Percentiles rank a stretch among this genome's conserved stretches.
Evolutionary conservation across 192 early-diverging fungal species (phyloP).

Genomic region (Cladochytrium replicatum): DNA sequence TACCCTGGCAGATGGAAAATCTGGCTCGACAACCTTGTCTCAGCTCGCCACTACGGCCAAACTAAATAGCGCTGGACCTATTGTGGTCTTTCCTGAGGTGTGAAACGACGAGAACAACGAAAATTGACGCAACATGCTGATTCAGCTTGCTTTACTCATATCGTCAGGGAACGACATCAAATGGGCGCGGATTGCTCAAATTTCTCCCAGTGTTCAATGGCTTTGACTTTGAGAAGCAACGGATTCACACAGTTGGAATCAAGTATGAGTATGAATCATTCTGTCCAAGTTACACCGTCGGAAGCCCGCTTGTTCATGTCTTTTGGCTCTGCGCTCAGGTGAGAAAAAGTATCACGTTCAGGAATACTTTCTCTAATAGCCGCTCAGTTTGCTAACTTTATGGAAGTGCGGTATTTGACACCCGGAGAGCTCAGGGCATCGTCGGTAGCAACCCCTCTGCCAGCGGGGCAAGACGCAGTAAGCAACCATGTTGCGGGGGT

Average conservation of each 20-base stretch:
- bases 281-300: conserved; percentile 56
- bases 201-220: conserved; percentile 63
- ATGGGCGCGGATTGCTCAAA: conserved; percentile 75
- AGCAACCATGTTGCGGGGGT: conserved; percentile 45
- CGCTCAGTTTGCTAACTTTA: conserved; percentile 31
- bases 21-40: too few relatives aligned
- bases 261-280: conserved; percentile 53
- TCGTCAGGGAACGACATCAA: conserved; percentile 64
- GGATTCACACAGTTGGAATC: conserved; percentile 50
- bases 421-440: conserved; percentile 34
- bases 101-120: conserved; percentile 14
- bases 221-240: conserved; percentile 41
- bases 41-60: too few relatives aligned
- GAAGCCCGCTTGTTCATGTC: conserved; percentile 37
- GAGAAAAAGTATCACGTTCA: too few relatives aligned
- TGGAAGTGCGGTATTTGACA: conserved; percentile 37
- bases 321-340: conserved; percentile 52
- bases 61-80: too few relatives aligned
- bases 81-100: conserved; percentile 63
- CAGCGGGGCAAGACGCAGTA: conserved; percentile 40
- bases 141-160: conserved; percentile 19
- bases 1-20: too few relatives aligned
- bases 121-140: conserved; percentile 15
- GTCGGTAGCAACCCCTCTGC: too few relatives aligned
- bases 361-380: neutral